Conservation (phyloP, 2,329 filamentous ascomycete genomes). For the Alternaria brassicae region DNA sequence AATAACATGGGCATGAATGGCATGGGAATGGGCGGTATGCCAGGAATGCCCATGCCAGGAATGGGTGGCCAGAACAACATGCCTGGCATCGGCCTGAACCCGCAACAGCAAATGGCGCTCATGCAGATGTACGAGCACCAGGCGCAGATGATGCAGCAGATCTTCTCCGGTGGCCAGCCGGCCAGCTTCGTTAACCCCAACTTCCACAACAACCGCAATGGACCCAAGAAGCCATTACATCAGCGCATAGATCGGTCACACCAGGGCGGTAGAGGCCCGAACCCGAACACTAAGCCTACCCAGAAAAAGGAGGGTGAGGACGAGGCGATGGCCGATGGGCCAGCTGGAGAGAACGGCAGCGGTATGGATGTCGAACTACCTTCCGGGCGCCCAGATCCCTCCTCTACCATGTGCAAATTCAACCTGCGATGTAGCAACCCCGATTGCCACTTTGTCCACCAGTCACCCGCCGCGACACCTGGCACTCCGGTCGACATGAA, state of each 20-base stretch:
- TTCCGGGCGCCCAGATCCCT: constrained; percentile 61
- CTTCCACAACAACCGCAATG: constrained; percentile 53
- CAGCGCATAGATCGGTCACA: constrained; percentile 67
- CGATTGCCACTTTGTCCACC: constrained; percentile 92
- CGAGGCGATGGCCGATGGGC: constrained; percentile 48
- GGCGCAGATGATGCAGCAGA: constrained; percentile 62
- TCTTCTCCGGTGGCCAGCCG: constrained; percentile 52
- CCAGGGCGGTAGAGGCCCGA: constrained; percentile 54
- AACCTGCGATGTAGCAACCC: constrained; percentile 87
- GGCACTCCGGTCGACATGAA: constrained; percentile 78
- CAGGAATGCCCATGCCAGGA: constrained; percentile 39
- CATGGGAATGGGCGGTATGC: constrained; percentile 42
- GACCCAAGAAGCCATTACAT: constrained; percentile 68
- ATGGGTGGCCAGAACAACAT: constrained; percentile 54
- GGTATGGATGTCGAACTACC: constrained; percentile 68
- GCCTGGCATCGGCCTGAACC: constrained; percentile 62
- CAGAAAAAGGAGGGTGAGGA: constrained; percentile 56
- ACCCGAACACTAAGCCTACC: constrained; percentile 58
- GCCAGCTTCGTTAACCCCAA: constrained; percentile 61
- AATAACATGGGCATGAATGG: constrained; percentile 50
- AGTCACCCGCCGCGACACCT: constrained; percentile 86
- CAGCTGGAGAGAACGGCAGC: constrained; percentile 51
- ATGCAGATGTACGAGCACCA: constrained; percentile 85
- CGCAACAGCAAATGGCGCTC: constrained; percentile 75
- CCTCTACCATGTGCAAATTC: constrained; percentile 81